Percentiles rank a stretch among this genome's conserved stretches.
Evolutionary conservation across 164 flowering plant species (phyloP).

Genomic region (Sextonia rubra): DNA sequence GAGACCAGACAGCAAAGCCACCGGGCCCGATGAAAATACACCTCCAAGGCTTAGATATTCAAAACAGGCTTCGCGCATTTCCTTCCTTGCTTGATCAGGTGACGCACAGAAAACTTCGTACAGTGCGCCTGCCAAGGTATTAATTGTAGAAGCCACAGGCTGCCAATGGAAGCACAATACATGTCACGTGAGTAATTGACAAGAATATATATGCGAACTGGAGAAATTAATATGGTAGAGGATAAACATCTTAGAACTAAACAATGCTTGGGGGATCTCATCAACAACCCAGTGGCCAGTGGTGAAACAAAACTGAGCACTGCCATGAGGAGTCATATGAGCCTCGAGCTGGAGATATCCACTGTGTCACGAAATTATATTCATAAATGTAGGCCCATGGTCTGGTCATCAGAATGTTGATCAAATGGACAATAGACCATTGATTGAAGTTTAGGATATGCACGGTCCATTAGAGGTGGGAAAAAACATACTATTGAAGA

Average conservation of each 20-base stretch:
- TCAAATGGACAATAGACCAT: no score
- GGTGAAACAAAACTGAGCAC: no score
- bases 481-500: no score
- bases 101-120: constrained; percentile 80
- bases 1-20: constrained; percentile 80
- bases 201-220: neutral
- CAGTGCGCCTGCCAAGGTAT: constrained; percentile 74
- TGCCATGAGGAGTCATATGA: no score
- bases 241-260: neutral
- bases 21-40: constrained; percentile 60
- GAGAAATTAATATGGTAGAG: no score
- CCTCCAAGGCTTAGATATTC: constrained; percentile 85
- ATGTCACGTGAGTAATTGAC: neutral
- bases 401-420: no score
- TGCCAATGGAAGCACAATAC: constrained; percentile 26
- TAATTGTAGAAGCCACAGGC: constrained; percentile 85
- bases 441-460: no score
- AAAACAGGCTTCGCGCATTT: constrained; percentile 93
- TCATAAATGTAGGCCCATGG: no score
- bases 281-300: no score
- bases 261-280: neutral
- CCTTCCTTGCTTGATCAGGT: constrained; percentile 81
- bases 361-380: no score
- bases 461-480: no score
- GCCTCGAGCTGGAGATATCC: no score